These are phyloP conservation scores for Boletus rubescentipes DNA, from an alignment of 768 basidiomycete species.

Conservation along the genomic window DNA sequence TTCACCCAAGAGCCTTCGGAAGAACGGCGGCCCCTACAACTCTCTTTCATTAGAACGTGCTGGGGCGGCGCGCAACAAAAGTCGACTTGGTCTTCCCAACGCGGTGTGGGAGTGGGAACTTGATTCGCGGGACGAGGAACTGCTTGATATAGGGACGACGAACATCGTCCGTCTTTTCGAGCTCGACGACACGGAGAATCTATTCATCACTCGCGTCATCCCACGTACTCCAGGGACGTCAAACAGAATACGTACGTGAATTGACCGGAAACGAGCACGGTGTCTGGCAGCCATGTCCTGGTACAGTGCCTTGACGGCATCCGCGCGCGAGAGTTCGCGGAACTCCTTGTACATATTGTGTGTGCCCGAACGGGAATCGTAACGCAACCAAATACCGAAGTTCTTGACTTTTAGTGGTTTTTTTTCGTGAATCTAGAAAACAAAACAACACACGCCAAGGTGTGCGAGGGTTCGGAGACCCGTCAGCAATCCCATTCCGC, in stretches of 20 bases:
- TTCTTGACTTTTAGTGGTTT: conserved; percentile 98
- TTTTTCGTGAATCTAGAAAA: conserved; percentile 90
- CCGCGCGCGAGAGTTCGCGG: conserved; percentile 92
- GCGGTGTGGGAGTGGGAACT: conserved; percentile 96
- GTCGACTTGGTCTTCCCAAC: conserved; percentile 75
- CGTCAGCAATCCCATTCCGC: conserved; percentile 69
- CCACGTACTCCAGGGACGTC: background rate
- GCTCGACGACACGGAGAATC: conserved; percentile 97
- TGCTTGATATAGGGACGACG: conserved; percentile 99
- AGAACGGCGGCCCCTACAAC: too few species aligned
- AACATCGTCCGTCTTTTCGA: conserved; percentile 87
- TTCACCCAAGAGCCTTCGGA: background rate
- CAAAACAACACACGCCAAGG: conserved; percentile 11
- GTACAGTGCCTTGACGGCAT: conserved; percentile 95
- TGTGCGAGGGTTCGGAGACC: conserved; percentile 13
- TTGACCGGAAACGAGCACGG: conserved; percentile 98
- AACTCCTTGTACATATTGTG: conserved; percentile 99
- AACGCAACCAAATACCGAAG: conserved; percentile 99
- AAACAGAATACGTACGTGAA: conserved; percentile 67
- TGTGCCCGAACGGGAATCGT: conserved; percentile 98
- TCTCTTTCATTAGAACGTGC: conserved; percentile 55
- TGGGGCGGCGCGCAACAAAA: conserved; percentile 76
- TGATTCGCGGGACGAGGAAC: conserved; percentile 84
- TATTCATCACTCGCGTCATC: conserved; percentile 31
- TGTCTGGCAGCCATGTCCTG: conserved; percentile 99